These are phyloP conservation scores for Melanogaster broomeanus DNA, from an alignment of 768 basidiomycete genomes.

Conservation along the genomic window DNA sequence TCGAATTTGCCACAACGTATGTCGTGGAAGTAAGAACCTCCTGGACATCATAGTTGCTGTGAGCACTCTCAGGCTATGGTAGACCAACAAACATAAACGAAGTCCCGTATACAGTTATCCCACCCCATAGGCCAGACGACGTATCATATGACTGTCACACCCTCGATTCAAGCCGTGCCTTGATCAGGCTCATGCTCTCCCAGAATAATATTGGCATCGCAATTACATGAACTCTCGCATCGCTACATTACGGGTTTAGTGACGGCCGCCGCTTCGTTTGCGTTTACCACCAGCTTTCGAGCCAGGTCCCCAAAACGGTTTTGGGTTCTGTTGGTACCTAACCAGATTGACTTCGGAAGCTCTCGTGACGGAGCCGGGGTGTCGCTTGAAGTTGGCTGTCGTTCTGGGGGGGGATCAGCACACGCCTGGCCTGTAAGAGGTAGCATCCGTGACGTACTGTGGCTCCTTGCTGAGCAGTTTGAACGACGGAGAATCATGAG, in stretches of 20 bases:
- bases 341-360: conserved; percentile 76
- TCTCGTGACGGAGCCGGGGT: conserved; percentile 62
- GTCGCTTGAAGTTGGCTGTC: conserved; percentile 73
- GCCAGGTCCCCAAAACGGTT: conserved; percentile 92
- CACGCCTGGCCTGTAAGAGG: not conserved
- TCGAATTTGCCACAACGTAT: not conserved
- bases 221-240: not conserved
- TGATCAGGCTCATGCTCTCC: not conserved
- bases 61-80: too few species aligned
- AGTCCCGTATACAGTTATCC: too few species aligned
- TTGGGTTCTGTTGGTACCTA: conserved; percentile 89
- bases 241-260: not conserved
- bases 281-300: conserved; percentile 52
- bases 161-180: too few species aligned
- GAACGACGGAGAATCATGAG: conserved; percentile 69
- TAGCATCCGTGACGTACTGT: conserved; percentile 45
- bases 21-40: not conserved
- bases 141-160: too few species aligned
- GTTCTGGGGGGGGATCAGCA: conserved; percentile 35
- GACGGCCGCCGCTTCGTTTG: conserved; percentile 23
- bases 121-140: too few species aligned
- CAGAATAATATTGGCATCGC: too few species aligned
- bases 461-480: conserved; percentile 68
- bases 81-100: too few species aligned
- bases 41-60: not conserved